Evolutionary conservation across 2,329 filamentous ascomycete species (phyloP).

Genomic region (Aspergillus oerlinghausenensis): DNA sequence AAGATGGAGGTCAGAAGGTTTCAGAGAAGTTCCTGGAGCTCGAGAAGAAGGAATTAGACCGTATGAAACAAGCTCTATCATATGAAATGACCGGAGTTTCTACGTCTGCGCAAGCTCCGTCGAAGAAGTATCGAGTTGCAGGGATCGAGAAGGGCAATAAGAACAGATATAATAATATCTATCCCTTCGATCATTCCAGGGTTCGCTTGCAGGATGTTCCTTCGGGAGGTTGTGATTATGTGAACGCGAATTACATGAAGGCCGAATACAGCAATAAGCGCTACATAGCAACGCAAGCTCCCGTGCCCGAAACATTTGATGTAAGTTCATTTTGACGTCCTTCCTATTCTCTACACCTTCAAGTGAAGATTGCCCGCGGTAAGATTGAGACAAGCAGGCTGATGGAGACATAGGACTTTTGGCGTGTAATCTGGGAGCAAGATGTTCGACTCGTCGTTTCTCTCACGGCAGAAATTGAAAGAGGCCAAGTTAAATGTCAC

Average conservation of each 20-base stretch:
- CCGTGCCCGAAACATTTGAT: constrained; percentile 84
- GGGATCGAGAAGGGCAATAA: constrained; percentile 93
- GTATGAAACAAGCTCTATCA: constrained; percentile 81
- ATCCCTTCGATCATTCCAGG: constrained; percentile 89
- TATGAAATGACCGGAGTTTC: constrained; percentile 55
- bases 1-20: constrained; percentile 72
- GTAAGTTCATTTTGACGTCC: constrained; percentile 48
- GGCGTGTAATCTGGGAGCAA: constrained; percentile 96
- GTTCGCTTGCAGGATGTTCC: constrained; percentile 70
- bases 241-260: constrained; percentile 87
- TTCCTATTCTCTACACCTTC: neutral
- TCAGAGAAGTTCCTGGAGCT: constrained; percentile 80
- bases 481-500: constrained; percentile 90
- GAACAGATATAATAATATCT: constrained; percentile 96
- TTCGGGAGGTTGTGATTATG: constrained; percentile 76
- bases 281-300: constrained; percentile 94
- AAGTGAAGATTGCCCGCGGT: neutral
- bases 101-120: constrained; percentile 34
- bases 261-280: constrained; percentile 78
- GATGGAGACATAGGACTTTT: constrained; percentile 68
- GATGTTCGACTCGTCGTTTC: constrained; percentile 93
- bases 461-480: constrained; percentile 90
- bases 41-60: constrained; percentile 77
- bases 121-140: constrained; percentile 64
- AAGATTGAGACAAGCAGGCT: neutral